Evolutionary conservation across 129 eudicot species (phyloP).

Genomic region (Ambrosia artemisiifolia): DNA sequence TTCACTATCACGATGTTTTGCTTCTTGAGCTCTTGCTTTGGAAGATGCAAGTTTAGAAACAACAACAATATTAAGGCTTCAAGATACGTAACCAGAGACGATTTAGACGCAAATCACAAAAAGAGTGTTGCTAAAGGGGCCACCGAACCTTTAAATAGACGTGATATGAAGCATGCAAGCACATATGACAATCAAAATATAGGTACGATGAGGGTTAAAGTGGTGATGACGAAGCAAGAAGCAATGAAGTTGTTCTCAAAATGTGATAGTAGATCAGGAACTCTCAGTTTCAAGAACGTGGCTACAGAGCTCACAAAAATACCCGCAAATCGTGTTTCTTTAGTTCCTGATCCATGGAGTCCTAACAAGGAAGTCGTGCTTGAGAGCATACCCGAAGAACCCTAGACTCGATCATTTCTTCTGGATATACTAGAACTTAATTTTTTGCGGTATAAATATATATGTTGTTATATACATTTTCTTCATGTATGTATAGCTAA

Average conservation of each 20-base stretch:
- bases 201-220: constrained; percentile 16
- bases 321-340: constrained; percentile 11
- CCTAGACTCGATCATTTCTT: neutral
- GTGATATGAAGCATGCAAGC: neutral
- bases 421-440: neutral
- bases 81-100: constrained; percentile 8
- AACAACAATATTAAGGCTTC: neutral
- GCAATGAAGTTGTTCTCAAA: constrained; percentile 29
- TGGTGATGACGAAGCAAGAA: constrained; percentile 36
- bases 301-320: constrained; percentile 20
- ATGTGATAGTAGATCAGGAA: constrained; percentile 19
- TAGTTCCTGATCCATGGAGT: neutral
- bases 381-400: constrained; percentile 22
- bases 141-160: neutral
- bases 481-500: too few relatives aligned
- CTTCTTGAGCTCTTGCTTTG: constrained; percentile 3
- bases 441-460: neutral
- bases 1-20: constrained; percentile 9
- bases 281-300: constrained; percentile 21
- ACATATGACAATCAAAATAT: neutral
- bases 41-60: neutral
- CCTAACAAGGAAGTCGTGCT: neutral
- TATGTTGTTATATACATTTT: too few relatives aligned
- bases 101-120: constrained; percentile 8
- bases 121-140: constrained; percentile 5